A percentile compares a stretch with the other conserved stretches of the same genome.
phyloP scores from a whole-genome alignment of 73 alveolate species.

The Breviolum minutum region DNA sequence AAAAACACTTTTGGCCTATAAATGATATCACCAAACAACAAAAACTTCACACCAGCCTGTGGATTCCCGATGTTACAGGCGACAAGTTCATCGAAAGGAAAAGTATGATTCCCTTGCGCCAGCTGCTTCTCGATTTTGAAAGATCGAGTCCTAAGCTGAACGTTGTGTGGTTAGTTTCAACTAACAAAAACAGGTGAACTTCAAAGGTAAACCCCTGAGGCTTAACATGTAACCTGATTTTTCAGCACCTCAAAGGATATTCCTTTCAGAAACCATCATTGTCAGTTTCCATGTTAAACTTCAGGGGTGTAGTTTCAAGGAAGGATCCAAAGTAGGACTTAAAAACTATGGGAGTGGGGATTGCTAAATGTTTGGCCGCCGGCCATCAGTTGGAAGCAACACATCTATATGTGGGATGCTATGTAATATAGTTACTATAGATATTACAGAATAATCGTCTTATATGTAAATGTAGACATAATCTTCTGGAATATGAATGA shows the following conservation, averaged over 20 bases:
- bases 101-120: slow-evolving; percentile 23
- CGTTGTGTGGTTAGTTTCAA: no score
- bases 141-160: slow-evolving; percentile 63
- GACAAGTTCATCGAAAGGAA: slow-evolving; percentile 96
- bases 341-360: no score
- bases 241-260: background rate
- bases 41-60: slow-evolving; percentile 60
- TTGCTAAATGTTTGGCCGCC: no score
- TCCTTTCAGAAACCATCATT: no score
- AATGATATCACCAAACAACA: background rate
- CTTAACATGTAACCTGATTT: no score
- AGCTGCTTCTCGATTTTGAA: slow-evolving; percentile 68
- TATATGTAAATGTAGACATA: background rate
- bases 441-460: no score
- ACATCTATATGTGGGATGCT: no score
- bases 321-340: no score
- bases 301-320: no score
- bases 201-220: background rate
- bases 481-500: background rate
- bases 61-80: slow-evolving; percentile 98
- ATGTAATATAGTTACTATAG: no score
- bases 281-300: no score
- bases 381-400: no score
- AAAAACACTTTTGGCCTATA: background rate
- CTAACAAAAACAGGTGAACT: background rate